Evolutionary conservation across 2,329 filamentous ascomycete genomes (phyloP), one percentile per base, ranked within the genome.

Genomic region (Colletotrichum somersetense): DNA sequence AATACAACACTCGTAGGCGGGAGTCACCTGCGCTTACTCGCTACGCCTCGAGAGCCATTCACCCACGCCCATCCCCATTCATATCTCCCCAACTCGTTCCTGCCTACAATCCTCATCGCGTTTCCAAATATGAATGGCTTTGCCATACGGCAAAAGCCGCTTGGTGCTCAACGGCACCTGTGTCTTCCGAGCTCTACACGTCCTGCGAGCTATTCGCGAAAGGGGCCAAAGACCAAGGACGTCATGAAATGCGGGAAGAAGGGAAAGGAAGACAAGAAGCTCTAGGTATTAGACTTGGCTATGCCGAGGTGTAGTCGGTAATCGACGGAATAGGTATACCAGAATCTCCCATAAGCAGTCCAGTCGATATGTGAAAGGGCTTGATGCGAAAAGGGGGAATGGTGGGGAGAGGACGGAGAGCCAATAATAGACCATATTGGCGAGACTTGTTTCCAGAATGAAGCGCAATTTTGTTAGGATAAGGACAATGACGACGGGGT

Each of bases 251-350:
- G 58, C 55, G 53, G 40, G 48, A 30, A 8, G 38, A 11, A 40
- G 38, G 12, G 38, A 33, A 23, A 20, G 38, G 48, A 56, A 48
- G 2, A 26, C 14, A 12, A 33, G 11, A 42, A 12, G 38, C 20
- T 30, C 14, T 38, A 20, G 14, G 30, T n/a, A 8, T 35, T 70
- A 48, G 66, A 66, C 4, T 12, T 30, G 42, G 26, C 10, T 10
- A 40, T 23, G 55, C 70, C 70, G 66, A 70, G 23, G 14, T 72
- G 70, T 66, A 72, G 53, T 5, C 10, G 23, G 23, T 65, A 66
- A 53, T 61, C 65, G 30, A 52, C 20, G 48, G 33, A 50, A n/a
- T 35, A 40, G 26, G 12, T 12, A 26, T 26, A 5, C 7, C 16
- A n/a, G 33, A 23, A 40, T 46, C 18, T 46, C 18, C n/a, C 20